Percentiles rank a stretch among this genome's conserved stretches.
Conservation (phyloP, 257 asterid genomes). For the Nicotiana noctiflora region DNA sequence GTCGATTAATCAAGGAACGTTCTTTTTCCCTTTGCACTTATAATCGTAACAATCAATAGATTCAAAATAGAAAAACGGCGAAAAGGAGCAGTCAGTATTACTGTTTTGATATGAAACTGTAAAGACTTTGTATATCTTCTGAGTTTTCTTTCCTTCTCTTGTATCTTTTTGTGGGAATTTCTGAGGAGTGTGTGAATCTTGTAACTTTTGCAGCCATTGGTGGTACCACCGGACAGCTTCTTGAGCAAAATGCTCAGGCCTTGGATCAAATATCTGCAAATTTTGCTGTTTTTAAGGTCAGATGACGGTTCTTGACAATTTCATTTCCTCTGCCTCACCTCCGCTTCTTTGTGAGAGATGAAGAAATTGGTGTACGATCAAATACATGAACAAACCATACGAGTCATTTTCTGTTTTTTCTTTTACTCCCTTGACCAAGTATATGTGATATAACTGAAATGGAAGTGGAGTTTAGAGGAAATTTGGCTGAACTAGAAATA, state of each 20-base stretch:
- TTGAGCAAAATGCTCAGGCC: conserved; percentile 75
- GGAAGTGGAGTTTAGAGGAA: background rate
- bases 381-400: background rate
- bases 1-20: background rate
- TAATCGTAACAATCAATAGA: background rate
- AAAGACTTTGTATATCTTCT: background rate
- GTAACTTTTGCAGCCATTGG: conserved; percentile 61
- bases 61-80: background rate
- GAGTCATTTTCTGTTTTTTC: background rate
- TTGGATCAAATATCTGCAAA: conserved; percentile 86
- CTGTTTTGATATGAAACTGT: background rate
- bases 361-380: background rate
- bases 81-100: background rate
- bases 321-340: background rate
- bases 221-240: conserved; percentile 74
- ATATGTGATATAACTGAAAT: background rate
- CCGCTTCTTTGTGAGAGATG: background rate
- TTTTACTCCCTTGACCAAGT: background rate
- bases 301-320: background rate
- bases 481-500: background rate
- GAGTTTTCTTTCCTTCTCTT: background rate
- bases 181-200: conserved; percentile 8
- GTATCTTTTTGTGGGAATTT: background rate
- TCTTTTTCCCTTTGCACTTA: background rate
- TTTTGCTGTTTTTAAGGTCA: conserved; percentile 67